Percentiles rank a stretch among this genome's conserved stretches.
Conservation (phyloP, 139 green algal genomes). For the Ostreobium quekettii region DNA sequence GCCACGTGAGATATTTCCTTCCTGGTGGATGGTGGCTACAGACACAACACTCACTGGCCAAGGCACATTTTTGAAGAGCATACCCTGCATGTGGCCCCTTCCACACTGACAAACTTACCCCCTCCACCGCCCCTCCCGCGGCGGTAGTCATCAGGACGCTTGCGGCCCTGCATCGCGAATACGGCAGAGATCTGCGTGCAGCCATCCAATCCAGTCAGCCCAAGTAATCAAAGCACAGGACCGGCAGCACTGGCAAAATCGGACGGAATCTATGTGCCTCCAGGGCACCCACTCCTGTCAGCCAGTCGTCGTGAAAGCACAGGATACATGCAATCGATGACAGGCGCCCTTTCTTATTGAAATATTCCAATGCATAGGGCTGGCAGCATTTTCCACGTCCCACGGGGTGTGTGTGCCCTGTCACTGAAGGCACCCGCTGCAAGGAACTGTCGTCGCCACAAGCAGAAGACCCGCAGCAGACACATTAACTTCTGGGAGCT, state of each 20-base stretch:
- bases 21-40: no score
- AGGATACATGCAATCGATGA: no score
- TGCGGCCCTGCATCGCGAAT: slow-evolving; percentile 39
- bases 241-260: slow-evolving; percentile 7
- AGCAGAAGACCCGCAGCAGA: not conserved
- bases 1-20: no score
- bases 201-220: not conserved
- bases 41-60: no score
- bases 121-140: slow-evolving; percentile 6
- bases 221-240: slow-evolving; percentile 2
- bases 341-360: slow-evolving; percentile 6
- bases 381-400: no score
- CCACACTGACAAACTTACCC: no score
- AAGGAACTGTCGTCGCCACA: not conserved
- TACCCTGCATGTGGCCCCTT: no score
- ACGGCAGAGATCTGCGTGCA: slow-evolving; percentile 30
- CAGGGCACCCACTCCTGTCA: not conserved
- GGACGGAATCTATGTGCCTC: slow-evolving; percentile 5
- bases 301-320: no score
- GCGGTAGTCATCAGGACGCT: slow-evolving; percentile 41
- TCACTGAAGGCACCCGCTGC: not conserved
- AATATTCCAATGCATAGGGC: no score
- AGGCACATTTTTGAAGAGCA: no score
- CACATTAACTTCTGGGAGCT: not conserved
- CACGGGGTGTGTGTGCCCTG: no score